Evolutionary conservation across 2,329 filamentous ascomycete genomes (phyloP).

Genomic region (Aspergillus sclerotialis): DNA sequence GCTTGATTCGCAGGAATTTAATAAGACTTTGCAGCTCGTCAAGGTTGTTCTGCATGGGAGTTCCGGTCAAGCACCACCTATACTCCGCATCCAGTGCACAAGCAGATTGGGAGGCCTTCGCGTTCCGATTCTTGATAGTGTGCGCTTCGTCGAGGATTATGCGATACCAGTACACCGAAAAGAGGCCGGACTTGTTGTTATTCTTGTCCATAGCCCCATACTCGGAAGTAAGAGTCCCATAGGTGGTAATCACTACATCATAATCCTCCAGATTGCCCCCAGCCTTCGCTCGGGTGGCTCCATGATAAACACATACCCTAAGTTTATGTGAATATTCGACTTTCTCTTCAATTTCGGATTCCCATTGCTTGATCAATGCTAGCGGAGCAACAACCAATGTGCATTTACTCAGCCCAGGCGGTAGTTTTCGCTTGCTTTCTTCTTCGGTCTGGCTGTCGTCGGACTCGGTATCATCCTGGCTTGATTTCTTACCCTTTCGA

Average conservation of each 20-base stretch:
- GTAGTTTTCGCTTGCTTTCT: slow-evolving; percentile 56
- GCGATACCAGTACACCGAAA: slow-evolving; percentile 90
- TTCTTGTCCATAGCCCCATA: slow-evolving; percentile 62
- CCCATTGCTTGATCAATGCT: slow-evolving; percentile 95
- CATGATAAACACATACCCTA: slow-evolving; percentile 85
- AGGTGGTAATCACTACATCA: slow-evolving; percentile 95
- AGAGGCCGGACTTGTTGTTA: slow-evolving; percentile 69
- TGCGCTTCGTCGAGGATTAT: slow-evolving; percentile 95
- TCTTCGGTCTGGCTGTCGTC: slow-evolving; percentile 45
- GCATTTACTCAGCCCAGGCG: slow-evolving; percentile 62
- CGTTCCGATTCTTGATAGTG: slow-evolving; percentile 96
- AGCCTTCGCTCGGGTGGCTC: slow-evolving; percentile 73
- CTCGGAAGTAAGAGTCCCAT: slow-evolving; percentile 90
- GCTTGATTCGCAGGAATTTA: slow-evolving; percentile 84
- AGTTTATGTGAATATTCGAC: slow-evolving; percentile 63
- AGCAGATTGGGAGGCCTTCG: slow-evolving; percentile 88
- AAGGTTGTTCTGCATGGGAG: slow-evolving; percentile 96
- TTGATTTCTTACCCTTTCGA: slow-evolving; percentile 10
- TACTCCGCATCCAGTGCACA: slow-evolving; percentile 80
- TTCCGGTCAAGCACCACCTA: slow-evolving; percentile 92
- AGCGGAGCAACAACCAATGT: slow-evolving; percentile 90
- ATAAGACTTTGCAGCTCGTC: slow-evolving; percentile 93
- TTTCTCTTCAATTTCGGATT: slow-evolving; percentile 81
- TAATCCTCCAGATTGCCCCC: slow-evolving; percentile 71
- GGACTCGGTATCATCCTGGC: slow-evolving; percentile 28